These are phyloP conservation scores for Lasiosphaeriaceae sp. DNA, from an alignment of 495 filamentous ascomycete species.

Conservation along the genomic window DNA sequence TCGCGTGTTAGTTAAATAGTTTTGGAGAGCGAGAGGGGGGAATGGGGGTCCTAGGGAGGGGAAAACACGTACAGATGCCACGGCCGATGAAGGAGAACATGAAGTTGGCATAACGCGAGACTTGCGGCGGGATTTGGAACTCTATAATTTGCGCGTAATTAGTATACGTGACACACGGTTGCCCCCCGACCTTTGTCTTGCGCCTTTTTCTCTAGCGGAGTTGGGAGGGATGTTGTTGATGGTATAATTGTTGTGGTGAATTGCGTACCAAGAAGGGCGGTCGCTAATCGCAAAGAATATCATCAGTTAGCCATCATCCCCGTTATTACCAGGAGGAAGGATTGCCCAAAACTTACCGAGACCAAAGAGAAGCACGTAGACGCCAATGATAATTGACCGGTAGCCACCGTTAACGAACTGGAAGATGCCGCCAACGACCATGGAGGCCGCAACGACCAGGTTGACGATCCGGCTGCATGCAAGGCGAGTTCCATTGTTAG, in stretches of 20 bases:
- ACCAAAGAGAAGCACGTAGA: slow-evolving; percentile 88
- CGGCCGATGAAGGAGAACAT: slow-evolving; percentile 96
- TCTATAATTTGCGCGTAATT: slow-evolving; percentile 39
- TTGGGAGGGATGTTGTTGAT: slow-evolving; percentile 18
- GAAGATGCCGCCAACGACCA: slow-evolving; percentile 84
- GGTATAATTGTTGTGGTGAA: slow-evolving; percentile 2
- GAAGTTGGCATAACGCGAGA: slow-evolving; percentile 92
- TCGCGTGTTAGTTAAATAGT: too few relatives aligned
- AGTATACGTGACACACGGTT: not conserved
- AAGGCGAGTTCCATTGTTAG: not conserved
- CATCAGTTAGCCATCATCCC: not conserved
- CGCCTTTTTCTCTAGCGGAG: too few relatives aligned
- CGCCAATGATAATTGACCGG: slow-evolving; percentile 68
- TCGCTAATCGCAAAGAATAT: slow-evolving; percentile 38
- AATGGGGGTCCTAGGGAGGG: too few relatives aligned
- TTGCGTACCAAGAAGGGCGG: slow-evolving; percentile 48
- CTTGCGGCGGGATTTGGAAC: slow-evolving; percentile 91
- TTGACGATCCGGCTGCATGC: slow-evolving; percentile 80
- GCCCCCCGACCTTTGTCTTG: not conserved
- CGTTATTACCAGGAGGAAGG: too few relatives aligned
- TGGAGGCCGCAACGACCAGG: slow-evolving; percentile 78
- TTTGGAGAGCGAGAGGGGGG: too few relatives aligned
- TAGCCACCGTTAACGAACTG: slow-evolving; percentile 66
- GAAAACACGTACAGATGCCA: slow-evolving; percentile 72
- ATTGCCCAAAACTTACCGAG: slow-evolving; percentile 58